phyloP scores from a whole-genome alignment of 2,329 filamentous ascomycete species.

The Aspergillus ibericus region DNA sequence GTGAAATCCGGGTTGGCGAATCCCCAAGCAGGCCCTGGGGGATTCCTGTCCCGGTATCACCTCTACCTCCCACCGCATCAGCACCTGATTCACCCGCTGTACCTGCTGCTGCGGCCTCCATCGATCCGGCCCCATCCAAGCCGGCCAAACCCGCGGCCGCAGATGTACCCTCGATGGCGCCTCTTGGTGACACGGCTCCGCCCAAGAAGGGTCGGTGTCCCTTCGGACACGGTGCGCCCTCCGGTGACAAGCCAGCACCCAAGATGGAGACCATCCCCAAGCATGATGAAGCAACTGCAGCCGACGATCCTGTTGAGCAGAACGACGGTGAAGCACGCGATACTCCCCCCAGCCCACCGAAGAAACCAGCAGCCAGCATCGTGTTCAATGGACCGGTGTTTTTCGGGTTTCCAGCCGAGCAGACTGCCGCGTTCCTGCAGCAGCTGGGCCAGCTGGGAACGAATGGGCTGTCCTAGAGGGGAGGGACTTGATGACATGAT shows the following conservation, averaged over 20 bases:
- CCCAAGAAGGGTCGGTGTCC: slow-evolving; percentile 35
- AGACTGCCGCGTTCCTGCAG: slow-evolving; percentile 74
- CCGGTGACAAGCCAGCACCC: slow-evolving; percentile 13
- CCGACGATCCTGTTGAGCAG: slow-evolving; percentile 5
- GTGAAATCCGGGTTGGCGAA: slow-evolving; percentile 90
- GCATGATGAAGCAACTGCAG: slow-evolving; percentile 10
- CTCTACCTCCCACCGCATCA: slow-evolving; percentile 33
- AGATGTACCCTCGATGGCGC: slow-evolving; percentile 14
- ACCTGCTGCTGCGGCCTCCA: slow-evolving; percentile 20
- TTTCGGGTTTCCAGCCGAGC: slow-evolving; percentile 83
- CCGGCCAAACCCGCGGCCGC: slow-evolving; percentile 14
- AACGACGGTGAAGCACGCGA: slow-evolving; percentile 9
- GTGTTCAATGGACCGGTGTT: slow-evolving; percentile 92
- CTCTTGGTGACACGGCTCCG: slow-evolving; percentile 10
- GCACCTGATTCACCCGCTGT: slow-evolving; percentile 26
- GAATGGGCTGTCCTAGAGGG: slow-evolving; percentile 31
- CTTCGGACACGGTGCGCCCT: slow-evolving; percentile 32
- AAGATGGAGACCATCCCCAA: slow-evolving; percentile 19
- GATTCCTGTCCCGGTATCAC: slow-evolving; percentile 69
- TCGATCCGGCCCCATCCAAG: slow-evolving; percentile 15
- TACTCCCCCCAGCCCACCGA: slow-evolving; percentile 5
- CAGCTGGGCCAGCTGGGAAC: slow-evolving; percentile 41
- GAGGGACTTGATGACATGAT: not conserved
- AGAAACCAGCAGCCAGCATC: slow-evolving; percentile 60
- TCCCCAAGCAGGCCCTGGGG: slow-evolving; percentile 93